Conservation (phyloP, 1,284 basidiomycete genomes). For the Fomitiporia mediterranea region DNA sequence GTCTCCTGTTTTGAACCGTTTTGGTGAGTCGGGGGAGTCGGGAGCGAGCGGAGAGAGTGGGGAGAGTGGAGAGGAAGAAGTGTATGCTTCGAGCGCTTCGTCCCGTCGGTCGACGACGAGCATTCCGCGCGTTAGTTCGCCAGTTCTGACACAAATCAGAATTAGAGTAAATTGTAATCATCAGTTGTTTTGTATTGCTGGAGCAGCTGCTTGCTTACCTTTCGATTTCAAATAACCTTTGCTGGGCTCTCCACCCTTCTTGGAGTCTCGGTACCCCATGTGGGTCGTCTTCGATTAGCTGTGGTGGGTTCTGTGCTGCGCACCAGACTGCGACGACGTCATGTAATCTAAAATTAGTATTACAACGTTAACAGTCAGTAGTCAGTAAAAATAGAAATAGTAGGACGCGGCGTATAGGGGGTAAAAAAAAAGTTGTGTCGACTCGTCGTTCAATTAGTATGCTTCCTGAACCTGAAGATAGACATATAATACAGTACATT, state of each 20-base stretch:
- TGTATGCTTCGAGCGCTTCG: constrained; percentile 45
- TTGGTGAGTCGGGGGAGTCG: background rate
- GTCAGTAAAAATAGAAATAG: background rate
- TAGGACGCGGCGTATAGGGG: no score
- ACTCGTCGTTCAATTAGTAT: no score
- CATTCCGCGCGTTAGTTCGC: constrained; percentile 68
- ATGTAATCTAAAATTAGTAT: constrained; percentile 46
- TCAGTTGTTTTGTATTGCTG: background rate
- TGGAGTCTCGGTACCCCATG: constrained; percentile 31
- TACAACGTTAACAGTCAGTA: background rate
- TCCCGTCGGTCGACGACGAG: constrained; percentile 62
- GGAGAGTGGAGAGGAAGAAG: no score
- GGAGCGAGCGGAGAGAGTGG: background rate
- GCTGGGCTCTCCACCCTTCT: constrained; percentile 49
- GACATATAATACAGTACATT: no score
- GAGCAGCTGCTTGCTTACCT: constrained; percentile 37
- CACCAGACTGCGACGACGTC: constrained; percentile 82
- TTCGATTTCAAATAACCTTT: constrained; percentile 62
- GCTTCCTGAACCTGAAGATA: background rate
- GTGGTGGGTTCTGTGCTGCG: constrained; percentile 62
- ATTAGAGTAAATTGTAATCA: background rate
- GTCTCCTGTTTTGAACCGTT: constrained; percentile 48
- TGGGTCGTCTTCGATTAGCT: constrained; percentile 25
- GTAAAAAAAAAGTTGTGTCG: no score
- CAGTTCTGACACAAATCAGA: constrained; percentile 30